Evolutionary conservation across 1,139 yeast genomes (phyloP).

Genomic region (Scheffersomyces illinoinensis): DNA sequence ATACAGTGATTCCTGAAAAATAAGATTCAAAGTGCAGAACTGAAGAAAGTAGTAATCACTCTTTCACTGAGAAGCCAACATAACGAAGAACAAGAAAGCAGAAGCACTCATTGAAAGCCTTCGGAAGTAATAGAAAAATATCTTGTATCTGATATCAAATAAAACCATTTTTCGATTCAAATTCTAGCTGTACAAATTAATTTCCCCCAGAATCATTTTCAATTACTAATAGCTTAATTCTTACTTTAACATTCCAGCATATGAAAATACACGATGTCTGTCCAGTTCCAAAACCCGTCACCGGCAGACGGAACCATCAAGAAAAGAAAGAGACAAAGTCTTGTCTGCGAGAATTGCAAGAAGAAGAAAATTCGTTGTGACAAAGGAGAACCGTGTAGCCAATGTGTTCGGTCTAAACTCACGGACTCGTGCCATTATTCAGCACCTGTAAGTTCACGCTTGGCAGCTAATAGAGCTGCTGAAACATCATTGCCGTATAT

Average conservation of each 20-base stretch:
- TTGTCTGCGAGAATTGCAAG: slow-evolving; percentile 37
- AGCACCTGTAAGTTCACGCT: slow-evolving; percentile 4
- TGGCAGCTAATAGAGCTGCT: slow-evolving; percentile 5
- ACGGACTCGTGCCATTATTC: slow-evolving; percentile 26
- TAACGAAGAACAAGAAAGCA: background rate
- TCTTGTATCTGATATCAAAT: no score
- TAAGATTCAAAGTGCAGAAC: background rate
- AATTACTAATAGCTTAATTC: no score
- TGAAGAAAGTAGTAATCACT: no score
- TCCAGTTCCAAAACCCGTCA: background rate
- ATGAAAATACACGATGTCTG: background rate
- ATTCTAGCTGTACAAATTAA: no score
- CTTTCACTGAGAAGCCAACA: background rate
- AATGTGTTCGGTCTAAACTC: slow-evolving; percentile 26
- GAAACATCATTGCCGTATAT: slow-evolving; percentile 20
- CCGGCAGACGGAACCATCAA: slow-evolving; percentile 4
- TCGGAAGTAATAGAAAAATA: no score
- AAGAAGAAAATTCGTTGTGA: slow-evolving; percentile 37
- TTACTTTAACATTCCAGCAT: background rate
- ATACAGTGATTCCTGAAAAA: background rate
- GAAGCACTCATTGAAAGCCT: background rate
- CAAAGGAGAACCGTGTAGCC: slow-evolving; percentile 33
- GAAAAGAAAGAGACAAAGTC: slow-evolving; percentile 29
- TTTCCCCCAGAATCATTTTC: background rate
- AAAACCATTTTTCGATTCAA: background rate